phyloP scores from a whole-genome alignment of 1,284 basidiomycete genomes.

The Hymenochaete sp. region DNA sequence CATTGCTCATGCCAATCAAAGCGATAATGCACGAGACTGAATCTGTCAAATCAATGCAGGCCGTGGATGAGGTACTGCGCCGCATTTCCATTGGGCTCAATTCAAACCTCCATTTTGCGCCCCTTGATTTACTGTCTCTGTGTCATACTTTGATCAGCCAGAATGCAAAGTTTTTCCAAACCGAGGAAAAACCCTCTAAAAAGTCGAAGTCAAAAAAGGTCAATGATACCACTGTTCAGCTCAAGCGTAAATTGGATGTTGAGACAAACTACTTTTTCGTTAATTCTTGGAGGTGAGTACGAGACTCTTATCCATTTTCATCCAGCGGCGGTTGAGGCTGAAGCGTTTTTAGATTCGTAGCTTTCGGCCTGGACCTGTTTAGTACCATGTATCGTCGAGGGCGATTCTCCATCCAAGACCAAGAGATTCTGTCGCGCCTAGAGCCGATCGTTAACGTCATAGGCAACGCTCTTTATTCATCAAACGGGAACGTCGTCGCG shows the following conservation, averaged over 20 bases:
- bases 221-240: slow-evolving; percentile 68
- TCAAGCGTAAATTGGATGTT: slow-evolving; percentile 54
- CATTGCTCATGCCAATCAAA: slow-evolving; percentile 74
- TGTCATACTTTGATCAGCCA: slow-evolving; percentile 89
- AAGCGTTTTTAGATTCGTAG: slow-evolving; percentile 63
- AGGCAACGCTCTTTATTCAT: slow-evolving; percentile 90
- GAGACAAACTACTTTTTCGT: slow-evolving; percentile 68
- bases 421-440: slow-evolving; percentile 65
- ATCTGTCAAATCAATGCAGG: slow-evolving; percentile 72
- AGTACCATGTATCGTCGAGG: slow-evolving; percentile 80
- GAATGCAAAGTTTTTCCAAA: slow-evolving; percentile 76
- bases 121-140: slow-evolving; percentile 69
- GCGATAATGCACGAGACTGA: slow-evolving; percentile 85
- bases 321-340: background rate
- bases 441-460: slow-evolving; percentile 83
- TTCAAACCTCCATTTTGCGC: slow-evolving; percentile 65
- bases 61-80: slow-evolving; percentile 84
- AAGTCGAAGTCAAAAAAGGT: slow-evolving; percentile 30
- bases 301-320: slow-evolving; percentile 6
- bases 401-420: slow-evolving; percentile 79
- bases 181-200: slow-evolving; percentile 30
- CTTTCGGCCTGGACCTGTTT: slow-evolving; percentile 89
- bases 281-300: slow-evolving; percentile 71
- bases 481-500: slow-evolving; percentile 69
- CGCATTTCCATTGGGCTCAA: slow-evolving; percentile 83